These are phyloP conservation scores for Podaxis sp. DNA, from an alignment of 768 basidiomycete genomes.

Conservation along the genomic window DNA sequence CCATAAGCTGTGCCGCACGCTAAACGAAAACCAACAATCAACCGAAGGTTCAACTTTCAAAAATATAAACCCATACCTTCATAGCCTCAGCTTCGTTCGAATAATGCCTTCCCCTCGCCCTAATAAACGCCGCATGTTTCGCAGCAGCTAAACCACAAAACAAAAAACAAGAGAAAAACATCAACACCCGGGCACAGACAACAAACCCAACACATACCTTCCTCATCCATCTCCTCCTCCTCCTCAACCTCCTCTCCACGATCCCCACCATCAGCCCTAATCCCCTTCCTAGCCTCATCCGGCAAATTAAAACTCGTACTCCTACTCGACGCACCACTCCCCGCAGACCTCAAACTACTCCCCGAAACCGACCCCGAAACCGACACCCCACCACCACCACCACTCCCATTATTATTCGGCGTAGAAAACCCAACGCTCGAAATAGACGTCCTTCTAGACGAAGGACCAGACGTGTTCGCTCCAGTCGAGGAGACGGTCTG, in stretches of 20 bases:
- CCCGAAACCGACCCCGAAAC: conserved; percentile 43
- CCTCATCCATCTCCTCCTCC: conserved; percentile 87
- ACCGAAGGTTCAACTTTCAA: background rate
- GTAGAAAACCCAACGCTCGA: conserved; percentile 45
- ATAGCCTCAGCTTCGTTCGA: conserved; percentile 92
- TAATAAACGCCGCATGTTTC: conserved; percentile 80
- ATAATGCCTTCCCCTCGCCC: conserved; percentile 81
- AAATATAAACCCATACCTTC: conserved; percentile 57
- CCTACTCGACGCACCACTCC: conserved; percentile 65
- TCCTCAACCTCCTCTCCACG: conserved; percentile 70
- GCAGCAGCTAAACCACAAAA: conserved; percentile 54
- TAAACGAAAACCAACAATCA: conserved; percentile 27
- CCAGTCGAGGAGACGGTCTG: conserved; percentile 55
- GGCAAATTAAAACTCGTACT: conserved; percentile 86
- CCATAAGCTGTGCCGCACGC: conserved; percentile 66
- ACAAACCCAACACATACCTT: conserved; percentile 49
- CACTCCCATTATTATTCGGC: background rate
- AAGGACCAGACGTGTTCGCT: conserved; percentile 61
- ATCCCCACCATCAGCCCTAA: conserved; percentile 55
- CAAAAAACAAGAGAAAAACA: background rate
- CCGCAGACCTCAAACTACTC: conserved; percentile 38
- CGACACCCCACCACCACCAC: conserved; percentile 42
- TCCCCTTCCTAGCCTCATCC: conserved; percentile 61
- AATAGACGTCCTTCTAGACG: conserved; percentile 74
- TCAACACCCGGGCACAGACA: background rate